Base-by-base conservation (phyloP, 2,329 filamentous ascomycete species). In the Rhynchosporium graminicola region DNA sequence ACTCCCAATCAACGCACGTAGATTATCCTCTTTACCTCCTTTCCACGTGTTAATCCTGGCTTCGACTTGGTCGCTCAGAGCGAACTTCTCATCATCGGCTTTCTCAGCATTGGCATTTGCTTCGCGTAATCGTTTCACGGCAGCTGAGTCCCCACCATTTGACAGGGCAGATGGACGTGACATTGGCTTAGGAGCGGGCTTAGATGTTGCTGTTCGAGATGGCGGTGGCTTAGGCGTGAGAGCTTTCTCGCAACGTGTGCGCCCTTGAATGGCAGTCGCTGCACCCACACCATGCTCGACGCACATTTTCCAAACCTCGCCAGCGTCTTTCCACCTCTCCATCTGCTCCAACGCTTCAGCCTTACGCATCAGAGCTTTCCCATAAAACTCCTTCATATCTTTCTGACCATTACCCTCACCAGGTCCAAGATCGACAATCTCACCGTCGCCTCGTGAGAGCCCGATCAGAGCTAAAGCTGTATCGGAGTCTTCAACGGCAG, bases 311-410 rank as follows among this genome's bases (percentile, higher is more conserved):
- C 95, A 99, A 0, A 90, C 87, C 1, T 80, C 78, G 0, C 86
- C 87, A 1, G 95, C 95, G 57, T 98, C 94, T 2, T 79, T 77
- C 94, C 94, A 99, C 74, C 89, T 91, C 78, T 99, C 95, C 81
- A 99, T 89, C 73, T 97, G 90, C 76, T 99, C 95, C 7, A 98
- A 81, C 1, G 92, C 95, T 77, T 99, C 95, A 0, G 95, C 95
- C 79, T 98, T 98, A 59, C 95, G 89, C 78, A 91, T 94, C 36
- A 98, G 79, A 0, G 94, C 94, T 76, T 98, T 99, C 59, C 92
- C 93, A 73, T 90, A 98, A 65, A 97, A 90, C 20, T 97, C 93
- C 66, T 86, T 89, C 91, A 99, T 96, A 54, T 94, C 89, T 68
- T 96, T 95, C 26, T 80, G 79, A 61, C 88, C 82, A 40, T 87